Conservation (phyloP, 2,329 filamentous ascomycete genomes). For the Cercospora sesami region DNA sequence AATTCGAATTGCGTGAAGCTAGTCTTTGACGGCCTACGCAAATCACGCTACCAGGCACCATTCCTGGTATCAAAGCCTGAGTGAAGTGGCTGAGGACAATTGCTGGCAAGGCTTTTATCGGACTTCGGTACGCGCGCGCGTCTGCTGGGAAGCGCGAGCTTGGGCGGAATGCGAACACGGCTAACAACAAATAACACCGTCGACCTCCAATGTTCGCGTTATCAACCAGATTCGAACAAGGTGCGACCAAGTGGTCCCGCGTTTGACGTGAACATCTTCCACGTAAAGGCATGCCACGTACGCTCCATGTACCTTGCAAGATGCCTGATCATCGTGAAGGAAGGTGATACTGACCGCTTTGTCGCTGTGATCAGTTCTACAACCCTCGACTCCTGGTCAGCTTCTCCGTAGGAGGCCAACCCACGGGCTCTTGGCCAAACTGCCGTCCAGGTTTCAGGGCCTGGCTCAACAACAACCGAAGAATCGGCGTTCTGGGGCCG, state of each 20-base stretch:
- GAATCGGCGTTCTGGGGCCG: background rate
- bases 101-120: background rate
- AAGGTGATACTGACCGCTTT: background rate
- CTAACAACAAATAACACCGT: background rate
- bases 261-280: background rate
- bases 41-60: background rate
- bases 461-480: background rate
- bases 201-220: background rate
- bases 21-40: background rate
- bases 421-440: background rate
- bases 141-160: background rate
- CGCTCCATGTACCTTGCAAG: background rate
- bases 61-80: background rate
- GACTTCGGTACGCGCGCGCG: background rate
- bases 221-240: background rate
- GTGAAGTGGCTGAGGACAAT: background rate
- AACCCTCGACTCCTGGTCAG: background rate
- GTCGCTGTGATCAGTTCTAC: background rate
- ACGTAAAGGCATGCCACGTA: background rate
- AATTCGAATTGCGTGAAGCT: background rate
- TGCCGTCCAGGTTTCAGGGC: background rate
- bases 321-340: background rate
- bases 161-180: background rate
- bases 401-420: background rate
- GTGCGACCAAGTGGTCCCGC: background rate